Evolutionary conservation across 108 stramenopile genomes (phyloP), one percentile per base, ranked within the genome.

Genomic region (Cyclotella kingstonii): DNA sequence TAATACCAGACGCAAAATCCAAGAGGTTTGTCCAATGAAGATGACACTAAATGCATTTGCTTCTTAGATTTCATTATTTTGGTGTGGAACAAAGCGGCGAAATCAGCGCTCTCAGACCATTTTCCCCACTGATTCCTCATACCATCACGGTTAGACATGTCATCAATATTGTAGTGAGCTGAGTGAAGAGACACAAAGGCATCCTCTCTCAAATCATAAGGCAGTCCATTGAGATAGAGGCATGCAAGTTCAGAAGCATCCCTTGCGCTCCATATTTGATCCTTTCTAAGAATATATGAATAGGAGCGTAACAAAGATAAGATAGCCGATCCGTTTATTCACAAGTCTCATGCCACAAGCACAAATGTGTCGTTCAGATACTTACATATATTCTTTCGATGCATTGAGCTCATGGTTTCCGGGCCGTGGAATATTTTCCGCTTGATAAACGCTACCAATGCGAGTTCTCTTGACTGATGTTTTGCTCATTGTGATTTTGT

Each of bases 1-100:
- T 71, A 71, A 34, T 71, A 71, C 70, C 70, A 71, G 17, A 62
- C 22, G 34, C 70, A 71, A 57, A 71, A 71, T 18, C 53, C 60
- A 19, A 71, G 23, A 14, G 61, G 70, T 30, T 49, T 62, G 2
- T 46, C 17, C 30, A 71, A 0, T 4, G 27, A 45, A 17, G 39
- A 39, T 41, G 60, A 60, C 23, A 71, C 43, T n/a, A 10, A 5
- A 26, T 23, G 41, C 39, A 71, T 39, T 27, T 62, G 15, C 42
- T 71, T 71, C 14, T 71, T 71, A 19, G 11, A 23, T 42, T 62
- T 35, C 35, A 71, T 50, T 1, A 71, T 56, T 9, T 49, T 28
- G 18, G 40, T n/a, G 53, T 71, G 70, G 47, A 63, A 71, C 23
- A 42, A 44, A 15, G 18, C 43, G 35, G 42, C 43, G 17, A 71